Evolutionary conservation across 306 rosid genomes (phyloP).

Genomic region (Glycine tomentella): DNA sequence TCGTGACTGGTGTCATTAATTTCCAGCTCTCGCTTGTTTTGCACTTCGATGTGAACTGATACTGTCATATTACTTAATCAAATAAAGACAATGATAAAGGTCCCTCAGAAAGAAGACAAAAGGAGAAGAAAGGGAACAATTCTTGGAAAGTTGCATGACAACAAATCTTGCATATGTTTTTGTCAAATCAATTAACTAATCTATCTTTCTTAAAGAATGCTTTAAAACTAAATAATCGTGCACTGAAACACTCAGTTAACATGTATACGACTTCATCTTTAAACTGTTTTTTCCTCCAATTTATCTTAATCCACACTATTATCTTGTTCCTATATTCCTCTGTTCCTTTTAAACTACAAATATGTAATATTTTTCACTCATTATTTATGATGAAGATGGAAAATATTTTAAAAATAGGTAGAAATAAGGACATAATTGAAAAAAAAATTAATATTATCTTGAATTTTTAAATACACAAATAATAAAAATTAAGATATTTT

Average conservation of each 20-base stretch:
- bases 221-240: not conserved
- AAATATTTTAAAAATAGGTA: not conserved
- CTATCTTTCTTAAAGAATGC: not conserved
- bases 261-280: not conserved
- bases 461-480: too few species aligned
- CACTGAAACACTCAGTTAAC: not conserved
- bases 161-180: constrained; percentile 33
- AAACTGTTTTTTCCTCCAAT: not conserved
- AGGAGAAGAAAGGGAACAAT: constrained; percentile 1
- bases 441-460: not conserved
- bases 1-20: constrained; percentile 32
- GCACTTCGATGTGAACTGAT: constrained; percentile 1
- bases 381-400: not conserved
- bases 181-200: constrained; percentile 27
- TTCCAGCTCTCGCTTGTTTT: constrained; percentile 15
- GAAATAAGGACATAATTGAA: not conserved
- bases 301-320: not conserved
- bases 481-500: not conserved
- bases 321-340: not conserved
- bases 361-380: not conserved
- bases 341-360: not conserved
- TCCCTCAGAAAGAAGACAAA: constrained; percentile 34
- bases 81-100: constrained; percentile 40
- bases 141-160: constrained; percentile 29
- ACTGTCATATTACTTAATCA: not conserved